Evolutionary conservation across 1,284 basidiomycete species (phyloP).

Genomic region (Chalciporus sp.): DNA sequence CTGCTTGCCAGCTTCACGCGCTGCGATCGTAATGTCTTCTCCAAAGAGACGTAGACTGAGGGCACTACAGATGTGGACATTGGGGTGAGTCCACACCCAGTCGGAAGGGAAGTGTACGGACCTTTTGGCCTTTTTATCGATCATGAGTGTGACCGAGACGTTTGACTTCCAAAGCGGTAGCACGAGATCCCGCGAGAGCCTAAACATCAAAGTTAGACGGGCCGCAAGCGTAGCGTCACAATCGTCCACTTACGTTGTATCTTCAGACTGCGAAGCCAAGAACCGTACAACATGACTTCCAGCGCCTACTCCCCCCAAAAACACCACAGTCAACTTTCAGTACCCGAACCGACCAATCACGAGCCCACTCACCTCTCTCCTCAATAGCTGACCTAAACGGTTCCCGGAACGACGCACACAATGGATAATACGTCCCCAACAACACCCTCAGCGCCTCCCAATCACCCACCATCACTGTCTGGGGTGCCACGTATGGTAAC

Average conservation of each 20-base stretch:
- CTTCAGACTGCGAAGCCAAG: constrained; percentile 52
- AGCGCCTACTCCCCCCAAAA: constrained; percentile 41
- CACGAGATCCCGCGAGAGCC: constrained; percentile 73
- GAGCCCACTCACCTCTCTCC: constrained; percentile 43
- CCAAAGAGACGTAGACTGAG: constrained; percentile 81
- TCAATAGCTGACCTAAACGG: constrained; percentile 56
- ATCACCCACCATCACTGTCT: constrained; percentile 63
- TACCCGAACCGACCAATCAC: background rate
- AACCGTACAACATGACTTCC: constrained; percentile 81
- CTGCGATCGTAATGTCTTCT: constrained; percentile 66
- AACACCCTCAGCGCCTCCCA: constrained; percentile 66
- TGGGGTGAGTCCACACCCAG: background rate
- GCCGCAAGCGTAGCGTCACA: background rate
- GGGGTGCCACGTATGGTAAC: constrained; percentile 74
- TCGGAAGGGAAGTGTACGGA: constrained; percentile 33
- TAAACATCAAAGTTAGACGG: constrained; percentile 31
- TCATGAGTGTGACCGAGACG: constrained; percentile 84
- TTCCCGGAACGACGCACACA: constrained; percentile 63
- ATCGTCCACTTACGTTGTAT: constrained; percentile 51
- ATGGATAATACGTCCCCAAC: constrained; percentile 78
- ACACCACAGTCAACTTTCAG: constrained; percentile 3
- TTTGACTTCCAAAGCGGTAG: constrained; percentile 93
- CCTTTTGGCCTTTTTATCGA: constrained; percentile 95
- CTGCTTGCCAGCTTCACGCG: constrained; percentile 38
- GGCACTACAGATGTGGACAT: constrained; percentile 48